Base-by-base conservation (phyloP, 495 filamentous ascomycete genomes). In the Talaromyces liani region DNA sequence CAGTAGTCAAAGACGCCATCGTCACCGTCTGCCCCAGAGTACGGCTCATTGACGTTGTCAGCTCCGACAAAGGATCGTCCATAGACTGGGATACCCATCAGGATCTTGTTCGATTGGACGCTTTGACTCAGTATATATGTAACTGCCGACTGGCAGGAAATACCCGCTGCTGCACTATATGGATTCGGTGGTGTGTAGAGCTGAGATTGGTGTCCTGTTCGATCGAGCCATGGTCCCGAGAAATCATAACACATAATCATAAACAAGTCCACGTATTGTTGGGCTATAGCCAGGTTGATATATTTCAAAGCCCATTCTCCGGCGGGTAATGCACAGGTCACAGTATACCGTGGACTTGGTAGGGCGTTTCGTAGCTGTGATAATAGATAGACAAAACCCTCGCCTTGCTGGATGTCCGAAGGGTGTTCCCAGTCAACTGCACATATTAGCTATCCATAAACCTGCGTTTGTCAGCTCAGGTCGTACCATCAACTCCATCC, bases 401-500 rank as follows among this genome's bases (percentile, higher is more conserved):
- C 75, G 24, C 92, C 91, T 70, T 96, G 84, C 47, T 83, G 75
- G 2, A 79, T 66, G 67, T 90, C 80, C 53, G 83, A 81, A 1
- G 92, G 92, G 68, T 95, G 90, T 70, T 96, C 91, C 92, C 92
- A 97, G 68, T 93, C 92, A 68, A 97, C 92, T 95, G 66, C 25
- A 33, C 7, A 54, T 60, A 61, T 56, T 64, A 60, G 45, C 53
- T 20, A 14, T 16, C 12, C n/a, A 47, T 54, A 3, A 14, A 39
- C 16, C 34, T 31, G 7, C 22, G 33, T 57, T 14, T 14, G 36
- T 16, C 31, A 31, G 51, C n/a, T 45, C 7, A 6, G 53, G 71
- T 78, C 69, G 57, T 78, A 96, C 92, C 85, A 72, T 97, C 92
- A 65, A 97, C 87, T 3, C 92, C 92, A 73, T 97, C 91, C 2